Base-by-base conservation (phyloP, 1,284 basidiomycete species). In the Cerrena zonata region DNA sequence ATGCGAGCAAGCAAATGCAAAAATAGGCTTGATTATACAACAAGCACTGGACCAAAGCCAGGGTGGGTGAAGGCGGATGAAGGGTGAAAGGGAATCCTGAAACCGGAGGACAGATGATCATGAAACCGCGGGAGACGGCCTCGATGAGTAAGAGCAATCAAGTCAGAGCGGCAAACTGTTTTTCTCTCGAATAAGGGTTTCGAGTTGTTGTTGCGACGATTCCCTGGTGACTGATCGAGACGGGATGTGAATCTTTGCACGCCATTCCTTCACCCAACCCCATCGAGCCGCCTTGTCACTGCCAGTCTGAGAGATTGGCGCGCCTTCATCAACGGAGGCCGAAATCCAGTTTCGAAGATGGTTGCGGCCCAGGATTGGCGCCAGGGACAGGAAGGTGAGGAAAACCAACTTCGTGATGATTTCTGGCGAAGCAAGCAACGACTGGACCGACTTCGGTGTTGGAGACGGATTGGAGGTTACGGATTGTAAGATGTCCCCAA, bases 401-500 rank as follows among this genome's bases (percentile, higher is more conserved):
- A 88, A 75, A 13, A 80, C 74, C 53, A 91, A 79, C 64, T 91
- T 90, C 57, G 80, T 58, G 49, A 91, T 73, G 62, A 89, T 84
- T 50, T 78, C 74, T 10, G 87, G 88, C 1, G 84, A 84, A 37
- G 82, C 72, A 30, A 91, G 68, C 18, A 90, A 66, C 15, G 83
- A 86, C 48, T 84, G 82, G 7, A 91, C 78, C 3, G 84, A 85
- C 63, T 85, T 78, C 51, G 83, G 76, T 12, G 78, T 78, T 5
- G 82, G 78, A 5, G 82, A 80, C 1, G 85, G 80, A 5, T 80
- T 76, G 7, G 81, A 80, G 19, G 85, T 82, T 23, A 87, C 78
- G 0, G 86, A 85, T 65, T 90, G 87, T 11, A 91, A 76, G 45
- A 91, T 88, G 65, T 91, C 88, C 25, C 88, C 88, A 61, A 91